Evolutionary conservation across 306 rosid genomes (phyloP).

Genomic region (Ochetophila trinervis): DNA sequence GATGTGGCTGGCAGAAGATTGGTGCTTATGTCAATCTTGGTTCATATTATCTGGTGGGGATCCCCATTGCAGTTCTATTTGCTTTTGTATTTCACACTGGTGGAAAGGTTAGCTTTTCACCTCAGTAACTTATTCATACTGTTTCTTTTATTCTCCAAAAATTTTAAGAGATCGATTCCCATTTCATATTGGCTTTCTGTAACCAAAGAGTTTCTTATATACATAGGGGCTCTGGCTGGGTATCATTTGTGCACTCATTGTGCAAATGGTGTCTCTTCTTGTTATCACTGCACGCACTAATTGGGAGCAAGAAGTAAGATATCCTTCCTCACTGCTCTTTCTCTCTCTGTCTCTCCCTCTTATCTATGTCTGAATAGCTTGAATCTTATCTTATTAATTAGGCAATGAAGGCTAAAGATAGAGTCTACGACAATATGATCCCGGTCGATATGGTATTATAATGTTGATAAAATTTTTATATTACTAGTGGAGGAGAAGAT

Average conservation of each 20-base stretch:
- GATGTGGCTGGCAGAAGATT: slow-evolving; percentile 73
- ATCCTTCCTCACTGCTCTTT: neutral
- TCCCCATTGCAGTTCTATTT: slow-evolving; percentile 48
- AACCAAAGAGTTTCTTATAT: neutral
- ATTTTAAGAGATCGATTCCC: neutral
- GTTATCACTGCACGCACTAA: slow-evolving; percentile 42
- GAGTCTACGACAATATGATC: neutral
- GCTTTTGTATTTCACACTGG: slow-evolving; percentile 46
- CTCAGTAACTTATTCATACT: neutral
- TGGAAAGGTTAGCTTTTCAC: slow-evolving; percentile 40
- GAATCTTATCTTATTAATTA: neutral
- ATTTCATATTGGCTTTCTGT: neutral
- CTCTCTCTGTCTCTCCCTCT: neutral
- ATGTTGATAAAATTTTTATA: neutral
- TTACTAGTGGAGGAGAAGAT: no score
- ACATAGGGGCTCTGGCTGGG: slow-evolving; percentile 59
- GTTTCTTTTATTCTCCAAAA: neutral
- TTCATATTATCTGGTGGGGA: slow-evolving; percentile 58
- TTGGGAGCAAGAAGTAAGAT: slow-evolving; percentile 52
- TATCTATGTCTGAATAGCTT: neutral
- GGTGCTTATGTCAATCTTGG: slow-evolving; percentile 56
- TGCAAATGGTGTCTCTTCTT: slow-evolving; percentile 40
- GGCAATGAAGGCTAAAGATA: neutral
- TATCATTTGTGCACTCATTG: slow-evolving; percentile 49
- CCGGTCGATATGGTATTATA: neutral